A percentile compares a stretch with the other conserved stretches of the same genome.
Evolutionary conservation across 257 asterid species (phyloP).

Genomic region (Phtheirospermum japonicum): DNA sequence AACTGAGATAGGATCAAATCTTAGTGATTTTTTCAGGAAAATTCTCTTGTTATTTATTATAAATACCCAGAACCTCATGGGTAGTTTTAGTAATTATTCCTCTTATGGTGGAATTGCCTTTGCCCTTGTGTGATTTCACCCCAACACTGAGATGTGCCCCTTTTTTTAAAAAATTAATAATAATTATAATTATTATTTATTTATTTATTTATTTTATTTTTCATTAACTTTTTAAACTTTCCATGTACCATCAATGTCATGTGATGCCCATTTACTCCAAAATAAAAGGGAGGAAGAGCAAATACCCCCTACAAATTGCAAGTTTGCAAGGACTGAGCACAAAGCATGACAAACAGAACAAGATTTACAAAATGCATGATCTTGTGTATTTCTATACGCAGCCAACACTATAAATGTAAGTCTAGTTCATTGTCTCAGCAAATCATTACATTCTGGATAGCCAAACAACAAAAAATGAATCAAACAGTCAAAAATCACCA

Average conservation of each 20-base stretch:
- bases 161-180: too few relatives aligned
- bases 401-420: background rate
- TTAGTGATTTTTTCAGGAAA: too few relatives aligned
- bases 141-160: background rate
- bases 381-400: background rate
- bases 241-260: too few relatives aligned
- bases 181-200: too few relatives aligned
- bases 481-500: too few relatives aligned
- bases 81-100: background rate
- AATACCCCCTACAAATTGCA: constrained; percentile 11
- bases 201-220: background rate
- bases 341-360: constrained; percentile 30
- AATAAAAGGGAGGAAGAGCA: background rate
- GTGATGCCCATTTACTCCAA: background rate
- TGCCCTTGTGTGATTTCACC: background rate
- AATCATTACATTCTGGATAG: background rate
- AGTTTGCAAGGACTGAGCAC: constrained; percentile 18
- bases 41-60: too few relatives aligned
- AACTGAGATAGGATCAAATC: constrained; percentile 23
- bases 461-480: too few relatives aligned
- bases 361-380: constrained; percentile 19
- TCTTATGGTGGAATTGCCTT: background rate
- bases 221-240: background rate
- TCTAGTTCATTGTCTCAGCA: background rate
- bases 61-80: background rate